phyloP scores from a whole-genome alignment of 2,329 filamentous ascomycete genomes.

The Tothia fuscella region DNA sequence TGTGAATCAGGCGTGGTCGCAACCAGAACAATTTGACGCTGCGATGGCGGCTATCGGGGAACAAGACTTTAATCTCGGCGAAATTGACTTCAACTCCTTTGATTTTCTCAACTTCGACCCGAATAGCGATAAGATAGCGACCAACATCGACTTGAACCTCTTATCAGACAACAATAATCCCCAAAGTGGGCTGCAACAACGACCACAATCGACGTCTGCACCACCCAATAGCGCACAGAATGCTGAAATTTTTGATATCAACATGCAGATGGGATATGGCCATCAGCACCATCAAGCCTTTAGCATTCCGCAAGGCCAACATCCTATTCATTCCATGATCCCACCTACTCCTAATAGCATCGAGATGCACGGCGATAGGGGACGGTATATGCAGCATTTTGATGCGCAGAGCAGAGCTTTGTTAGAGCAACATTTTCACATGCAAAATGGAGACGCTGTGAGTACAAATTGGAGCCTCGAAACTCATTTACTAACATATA shows the following conservation, averaged over 20 bases:
- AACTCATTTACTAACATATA: background rate
- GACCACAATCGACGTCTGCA: background rate
- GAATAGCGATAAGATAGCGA: background rate
- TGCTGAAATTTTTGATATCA: slow-evolving; percentile 9
- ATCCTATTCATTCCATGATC: slow-evolving; percentile 44
- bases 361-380: slow-evolving; percentile 53
- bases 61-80: slow-evolving; percentile 7
- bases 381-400: slow-evolving; percentile 44
- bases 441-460: slow-evolving; percentile 48
- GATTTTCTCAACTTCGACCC: slow-evolving; percentile 8
- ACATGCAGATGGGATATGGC: slow-evolving; percentile 1
- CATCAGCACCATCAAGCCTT: background rate
- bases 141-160: background rate
- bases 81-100: slow-evolving; percentile 6
- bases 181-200: slow-evolving; percentile 6
- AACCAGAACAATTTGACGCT: slow-evolving; percentile 1
- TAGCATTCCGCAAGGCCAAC: background rate
- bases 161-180: background rate
- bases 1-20: too few species aligned
- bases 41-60: slow-evolving; percentile 1
- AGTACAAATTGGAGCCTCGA: background rate
- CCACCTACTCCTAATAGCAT: slow-evolving; percentile 74
- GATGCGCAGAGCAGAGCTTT: slow-evolving; percentile 47
- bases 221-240: background rate
- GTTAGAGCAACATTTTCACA: slow-evolving; percentile 53